phyloP scores from a whole-genome alignment of 352 stramenopile species.

The Phytophthora hybrid region DNA sequence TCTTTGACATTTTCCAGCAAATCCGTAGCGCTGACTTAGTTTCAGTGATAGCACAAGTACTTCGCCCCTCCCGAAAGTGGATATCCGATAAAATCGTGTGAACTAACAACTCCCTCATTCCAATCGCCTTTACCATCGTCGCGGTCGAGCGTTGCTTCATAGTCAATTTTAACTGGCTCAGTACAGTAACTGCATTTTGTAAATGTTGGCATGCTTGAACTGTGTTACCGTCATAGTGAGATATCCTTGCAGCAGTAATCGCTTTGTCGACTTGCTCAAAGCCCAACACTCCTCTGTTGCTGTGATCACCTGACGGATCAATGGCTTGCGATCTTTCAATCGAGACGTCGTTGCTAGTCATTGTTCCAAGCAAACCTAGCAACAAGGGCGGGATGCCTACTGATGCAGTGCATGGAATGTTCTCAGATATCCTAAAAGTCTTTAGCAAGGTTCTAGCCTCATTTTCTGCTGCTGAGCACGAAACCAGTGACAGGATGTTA shows the following conservation, averaged over 20 bases:
- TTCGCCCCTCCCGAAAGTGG: conserved; percentile 56
- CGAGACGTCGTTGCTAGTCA: conserved; percentile 4
- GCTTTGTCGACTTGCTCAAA: conserved; percentile 53
- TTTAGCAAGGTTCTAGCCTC: conserved; percentile 48
- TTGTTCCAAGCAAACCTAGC: conserved; percentile 35
- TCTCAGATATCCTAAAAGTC: conserved; percentile 25
- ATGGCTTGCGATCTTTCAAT: neutral
- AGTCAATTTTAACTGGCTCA: conserved; percentile 24
- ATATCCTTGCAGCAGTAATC: conserved; percentile 34
- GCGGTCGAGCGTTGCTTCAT: conserved; percentile 13
- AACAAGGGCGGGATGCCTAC: conserved; percentile 31
- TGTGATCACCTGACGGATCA: neutral
- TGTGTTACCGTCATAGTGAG: conserved; percentile 12
- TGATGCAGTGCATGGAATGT: neutral
- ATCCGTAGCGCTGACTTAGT: conserved; percentile 69
- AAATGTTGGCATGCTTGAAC: conserved; percentile 42
- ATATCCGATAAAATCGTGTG: conserved; percentile 64
- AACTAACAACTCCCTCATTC: conserved; percentile 64
- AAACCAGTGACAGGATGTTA: conserved; percentile 64
- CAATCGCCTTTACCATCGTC: conserved; percentile 42
- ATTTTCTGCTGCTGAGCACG: conserved; percentile 52
- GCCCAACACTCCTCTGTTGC: neutral
- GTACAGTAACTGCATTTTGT: conserved; percentile 20
- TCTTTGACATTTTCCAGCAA: conserved; percentile 74
- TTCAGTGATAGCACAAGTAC: conserved; percentile 53